Evolutionary conservation across 176 grass and related monocot genomes (phyloP), one percentile per base, ranked within the genome.

Genomic region (Otatea glauca): DNA sequence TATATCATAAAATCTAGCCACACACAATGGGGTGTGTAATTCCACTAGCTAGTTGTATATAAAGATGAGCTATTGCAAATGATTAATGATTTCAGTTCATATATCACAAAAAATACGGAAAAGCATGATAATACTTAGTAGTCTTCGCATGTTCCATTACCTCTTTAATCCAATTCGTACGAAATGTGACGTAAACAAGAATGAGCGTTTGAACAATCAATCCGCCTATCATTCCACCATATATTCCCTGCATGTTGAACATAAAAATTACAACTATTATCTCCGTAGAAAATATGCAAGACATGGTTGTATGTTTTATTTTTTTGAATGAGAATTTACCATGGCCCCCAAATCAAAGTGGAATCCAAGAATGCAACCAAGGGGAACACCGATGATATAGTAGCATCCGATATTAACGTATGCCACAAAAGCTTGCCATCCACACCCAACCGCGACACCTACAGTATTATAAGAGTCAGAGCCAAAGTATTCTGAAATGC

Each of bases 361-460:
- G 76, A 94, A 94, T 0, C 89, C 89, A 37, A 94, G 86, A 32
- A 94, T 48, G 60, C 62, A 58, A 4, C 80, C 92, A 27, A 94
- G 70, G 0, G 92, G 89, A 48, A 91, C 54, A 9, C 92, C 92
- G 17, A 94, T 62, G 75, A 84, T 39, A 47, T 94, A 92, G 75
- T 94, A 94, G 77, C 90, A 94, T 0, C 81, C 82, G 11, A 94
- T 62, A 82, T 94, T 94, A 42, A 92, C 92, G 27, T 90, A 94
- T 2, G 92, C 88, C 13, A 94, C 90, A 44, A 92, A 90, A n/a
- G 73, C 59, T 48, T 94, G 92, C 92, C 92, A 94, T 29, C 92
- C 90, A 68, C 90, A 94, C 0, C 90, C 92, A 53, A 92, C 89
- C 2, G 88, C 92, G 5, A 94, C 92, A 42, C 89, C 92, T 94